phyloP scores from a whole-genome alignment of 2,329 filamentous ascomycete species.

The Aspergillus alliaceus region DNA sequence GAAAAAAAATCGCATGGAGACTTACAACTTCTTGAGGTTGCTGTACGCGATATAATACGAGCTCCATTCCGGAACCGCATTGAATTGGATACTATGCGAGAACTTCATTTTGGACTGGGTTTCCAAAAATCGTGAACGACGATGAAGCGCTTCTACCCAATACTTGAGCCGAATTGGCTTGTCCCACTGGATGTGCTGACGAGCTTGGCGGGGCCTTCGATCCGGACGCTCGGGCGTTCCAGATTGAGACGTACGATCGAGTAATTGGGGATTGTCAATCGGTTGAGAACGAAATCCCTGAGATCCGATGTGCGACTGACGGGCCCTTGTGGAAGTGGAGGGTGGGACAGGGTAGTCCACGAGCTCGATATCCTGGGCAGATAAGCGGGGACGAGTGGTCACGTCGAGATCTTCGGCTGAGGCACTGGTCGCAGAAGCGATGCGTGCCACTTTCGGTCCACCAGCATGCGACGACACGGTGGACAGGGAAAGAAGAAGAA shows the following conservation, averaged over 20 bases:
- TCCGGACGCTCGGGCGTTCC: neutral
- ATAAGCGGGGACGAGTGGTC: constrained; percentile 18
- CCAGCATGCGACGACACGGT: constrained; percentile 30
- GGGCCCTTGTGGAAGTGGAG: constrained; percentile 4
- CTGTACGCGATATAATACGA: constrained; percentile 97
- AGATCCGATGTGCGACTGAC: constrained; percentile 6
- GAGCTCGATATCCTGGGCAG: constrained; percentile 35
- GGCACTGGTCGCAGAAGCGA: constrained; percentile 28
- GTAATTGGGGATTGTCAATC: neutral
- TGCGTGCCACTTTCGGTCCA: constrained; percentile 23
- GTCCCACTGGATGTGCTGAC: neutral
- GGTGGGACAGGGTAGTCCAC: constrained; percentile 21
- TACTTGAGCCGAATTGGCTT: constrained; percentile 25
- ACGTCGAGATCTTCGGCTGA: constrained; percentile 13
- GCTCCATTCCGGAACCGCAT: constrained; percentile 99
- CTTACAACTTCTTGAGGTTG: constrained; percentile 96
- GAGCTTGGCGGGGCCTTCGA: neutral
- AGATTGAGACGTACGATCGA: neutral
- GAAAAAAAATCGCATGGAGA: constrained; percentile 19
- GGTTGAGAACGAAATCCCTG: neutral
- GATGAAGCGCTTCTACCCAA: constrained; percentile 36
- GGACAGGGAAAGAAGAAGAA: constrained; percentile 6
- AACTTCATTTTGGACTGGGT: constrained; percentile 95
- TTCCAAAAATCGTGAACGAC: constrained; percentile 35
- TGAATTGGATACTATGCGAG: constrained; percentile 98